Conservation (phyloP, 2,329 filamentous ascomycete species). For the Pseudogymnoascus sp. region DNA sequence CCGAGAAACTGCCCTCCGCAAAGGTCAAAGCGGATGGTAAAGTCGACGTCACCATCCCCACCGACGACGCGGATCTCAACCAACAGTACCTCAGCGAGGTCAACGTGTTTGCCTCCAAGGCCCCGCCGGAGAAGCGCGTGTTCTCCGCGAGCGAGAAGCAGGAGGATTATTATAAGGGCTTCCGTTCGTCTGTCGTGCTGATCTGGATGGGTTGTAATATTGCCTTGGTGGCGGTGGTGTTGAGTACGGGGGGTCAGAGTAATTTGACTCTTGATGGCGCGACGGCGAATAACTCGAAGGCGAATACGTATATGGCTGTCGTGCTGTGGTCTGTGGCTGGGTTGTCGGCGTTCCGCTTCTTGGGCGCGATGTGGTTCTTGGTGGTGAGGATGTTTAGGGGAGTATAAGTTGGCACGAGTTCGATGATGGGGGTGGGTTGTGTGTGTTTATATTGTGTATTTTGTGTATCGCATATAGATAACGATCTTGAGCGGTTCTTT, state of each 20-base stretch:
- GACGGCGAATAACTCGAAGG: constrained; percentile 53
- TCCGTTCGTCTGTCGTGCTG: constrained; percentile 82
- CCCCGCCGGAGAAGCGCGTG: constrained; percentile 58
- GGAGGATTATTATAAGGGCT: constrained; percentile 97
- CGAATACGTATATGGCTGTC: constrained; percentile 27
- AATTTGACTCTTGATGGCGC: constrained; percentile 76
- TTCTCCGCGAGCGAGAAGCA: constrained; percentile 64
- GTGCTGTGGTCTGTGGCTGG: constrained; percentile 30
- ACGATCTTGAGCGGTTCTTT: not conserved
- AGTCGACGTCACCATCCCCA: constrained; percentile 76
- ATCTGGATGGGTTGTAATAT: constrained; percentile 98
- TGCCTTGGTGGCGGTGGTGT: constrained; percentile 72
- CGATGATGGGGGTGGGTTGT: not conserved
- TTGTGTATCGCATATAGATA: not conserved
- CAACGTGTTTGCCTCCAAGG: constrained; percentile 63
- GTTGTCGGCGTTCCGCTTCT: constrained; percentile 27
- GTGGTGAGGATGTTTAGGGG: constrained; percentile 77
- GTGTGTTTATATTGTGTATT: not conserved
- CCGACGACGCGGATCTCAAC: constrained; percentile 90
- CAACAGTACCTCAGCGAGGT: constrained; percentile 88
- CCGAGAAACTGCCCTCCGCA: constrained; percentile 80
- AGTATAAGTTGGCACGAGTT: constrained; percentile 34
- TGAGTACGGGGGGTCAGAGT: constrained; percentile 77
- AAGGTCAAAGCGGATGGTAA: constrained; percentile 90
- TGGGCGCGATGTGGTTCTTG: constrained; percentile 47